Percentiles rank a stretch among this genome's conserved stretches.
phyloP scores from a whole-genome alignment of 2,329 filamentous ascomycete genomes.

The Aureobasidium sp. region DNA sequence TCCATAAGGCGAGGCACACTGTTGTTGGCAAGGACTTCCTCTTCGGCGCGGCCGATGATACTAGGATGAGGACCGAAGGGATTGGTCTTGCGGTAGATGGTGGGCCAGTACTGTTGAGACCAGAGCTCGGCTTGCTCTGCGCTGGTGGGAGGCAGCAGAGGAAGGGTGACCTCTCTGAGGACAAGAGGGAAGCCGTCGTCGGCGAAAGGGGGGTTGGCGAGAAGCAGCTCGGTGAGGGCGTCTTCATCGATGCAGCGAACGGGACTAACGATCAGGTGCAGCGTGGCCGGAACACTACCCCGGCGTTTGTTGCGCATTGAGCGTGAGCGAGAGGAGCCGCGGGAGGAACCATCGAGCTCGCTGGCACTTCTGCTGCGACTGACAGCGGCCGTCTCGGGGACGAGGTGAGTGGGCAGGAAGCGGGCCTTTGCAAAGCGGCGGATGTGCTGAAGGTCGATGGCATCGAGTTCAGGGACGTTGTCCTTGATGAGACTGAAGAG shows the following conservation, averaged over 20 bases:
- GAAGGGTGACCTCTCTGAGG: slow-evolving; percentile 60
- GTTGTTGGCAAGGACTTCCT: slow-evolving; percentile 52
- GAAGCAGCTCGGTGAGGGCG: slow-evolving; percentile 42
- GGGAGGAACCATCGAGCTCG: slow-evolving; percentile 14
- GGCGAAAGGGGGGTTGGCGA: slow-evolving; percentile 34
- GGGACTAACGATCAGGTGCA: slow-evolving; percentile 48
- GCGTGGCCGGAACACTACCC: slow-evolving; percentile 25
- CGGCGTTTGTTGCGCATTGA: slow-evolving; percentile 18
- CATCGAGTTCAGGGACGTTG: slow-evolving; percentile 37
- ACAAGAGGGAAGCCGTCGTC: slow-evolving; percentile 40
- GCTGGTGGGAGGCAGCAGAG: slow-evolving; percentile 66
- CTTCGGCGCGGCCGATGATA: slow-evolving; percentile 61
- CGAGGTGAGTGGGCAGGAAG: slow-evolving; percentile 26
- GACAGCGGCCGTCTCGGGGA: neutral
- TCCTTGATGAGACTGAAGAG: slow-evolving; percentile 39
- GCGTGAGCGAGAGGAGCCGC: slow-evolving; percentile 17
- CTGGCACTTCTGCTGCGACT: slow-evolving; percentile 17
- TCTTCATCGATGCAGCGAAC: slow-evolving; percentile 46
- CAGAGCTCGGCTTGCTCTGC: slow-evolving; percentile 67
- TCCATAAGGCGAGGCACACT: slow-evolving; percentile 56
- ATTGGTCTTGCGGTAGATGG: slow-evolving; percentile 79
- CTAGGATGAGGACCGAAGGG: slow-evolving; percentile 77
- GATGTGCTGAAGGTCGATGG: slow-evolving; percentile 50
- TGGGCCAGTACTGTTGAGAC: slow-evolving; percentile 74
- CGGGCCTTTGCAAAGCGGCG: slow-evolving; percentile 64